Evolutionary conservation across 1,284 basidiomycete species (phyloP), one percentile per base, ranked within the genome.

Genomic region (Naganishia albida): DNA sequence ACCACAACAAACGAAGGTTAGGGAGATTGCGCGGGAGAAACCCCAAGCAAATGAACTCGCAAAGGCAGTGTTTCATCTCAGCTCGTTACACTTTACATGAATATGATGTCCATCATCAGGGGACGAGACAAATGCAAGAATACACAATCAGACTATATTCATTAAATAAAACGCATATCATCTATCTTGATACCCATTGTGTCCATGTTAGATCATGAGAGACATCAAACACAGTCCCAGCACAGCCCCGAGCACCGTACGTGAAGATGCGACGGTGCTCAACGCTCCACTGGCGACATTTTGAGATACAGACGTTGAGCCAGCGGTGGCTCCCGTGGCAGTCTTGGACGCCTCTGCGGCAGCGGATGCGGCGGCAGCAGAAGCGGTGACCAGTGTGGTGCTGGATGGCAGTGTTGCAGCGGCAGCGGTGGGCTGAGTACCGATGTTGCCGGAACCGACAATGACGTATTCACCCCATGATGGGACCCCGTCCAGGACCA

Each of bases 401-500:
- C 56, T 60, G 44, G 2, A 50, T 2, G 90, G 90, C 7, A 93
- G 84, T 6, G 76, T 73, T 16, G 80, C 80, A n/a, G 81, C 83
- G 8, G 80, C 71, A 3, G 75, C 67, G 0, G 81, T 84, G 0
- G 87, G 82, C 76, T 95, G 93, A 0, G 75, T 77, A 63, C 86
- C 90, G 42, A 95, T 80, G 71, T 86, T 75, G 38, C 93, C 92
- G 60, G 80, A 86, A 10, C 93, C 93, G 56, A 93, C 83, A 73
- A 87, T 90, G 67, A 93, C 82, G 74, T 85, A 84, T 18, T 85
- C 83, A 43, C 89, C 93, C 63, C 87, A 86, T 64, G 87, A 89
- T 0, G 93, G 93, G 20, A 96, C 86, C 55, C 91, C 93, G 70
- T 88, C 82, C 71, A 93, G 81, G 44, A 86, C 87, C 69, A 94